phyloP scores from a whole-genome alignment of 2,329 filamentous ascomycete species.

The Diaporthe batatas region DNA sequence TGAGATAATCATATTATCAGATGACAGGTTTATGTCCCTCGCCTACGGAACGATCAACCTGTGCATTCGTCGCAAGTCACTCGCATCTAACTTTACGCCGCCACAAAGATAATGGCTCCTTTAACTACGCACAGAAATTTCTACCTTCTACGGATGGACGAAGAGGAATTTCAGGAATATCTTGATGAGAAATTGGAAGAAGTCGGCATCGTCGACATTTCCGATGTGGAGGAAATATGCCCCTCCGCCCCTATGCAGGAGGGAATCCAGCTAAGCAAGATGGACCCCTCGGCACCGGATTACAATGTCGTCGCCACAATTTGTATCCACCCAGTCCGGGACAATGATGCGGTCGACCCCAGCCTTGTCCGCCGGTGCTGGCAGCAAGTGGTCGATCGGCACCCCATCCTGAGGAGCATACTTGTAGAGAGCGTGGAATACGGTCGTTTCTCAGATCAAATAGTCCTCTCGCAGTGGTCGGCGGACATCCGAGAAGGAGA shows the following conservation, averaged over 20 bases:
- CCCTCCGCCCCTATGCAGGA: not conserved
- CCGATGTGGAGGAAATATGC: slow-evolving; percentile 5
- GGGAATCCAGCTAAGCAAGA: slow-evolving; percentile 9
- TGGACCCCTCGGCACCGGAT: not conserved
- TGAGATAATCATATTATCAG: not conserved
- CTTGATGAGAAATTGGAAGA: slow-evolving; percentile 1
- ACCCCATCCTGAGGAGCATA: slow-evolving; percentile 62
- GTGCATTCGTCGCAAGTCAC: not conserved
- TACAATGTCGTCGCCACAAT: slow-evolving; percentile 1
- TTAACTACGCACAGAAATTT: not conserved
- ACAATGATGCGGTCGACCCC: not conserved
- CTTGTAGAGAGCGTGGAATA: slow-evolving; percentile 64
- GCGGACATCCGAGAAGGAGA: slow-evolving; percentile 68
- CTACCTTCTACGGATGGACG: not conserved
- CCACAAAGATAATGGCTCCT: not conserved
- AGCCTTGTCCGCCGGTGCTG: slow-evolving; percentile 50
- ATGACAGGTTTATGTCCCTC: not conserved
- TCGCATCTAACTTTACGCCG: not conserved
- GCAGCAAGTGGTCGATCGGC: slow-evolving; percentile 60
- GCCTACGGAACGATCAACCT: not conserved
- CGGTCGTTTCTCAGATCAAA: slow-evolving; percentile 62
- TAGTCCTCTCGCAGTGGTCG: slow-evolving; percentile 61
- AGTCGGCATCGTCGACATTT: not conserved
- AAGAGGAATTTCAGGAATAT: not conserved
- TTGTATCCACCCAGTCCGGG: not conserved